Evolutionary conservation across 2,329 filamentous ascomycete genomes (phyloP).

Genomic region (Hymenoscyphus linearis): DNA sequence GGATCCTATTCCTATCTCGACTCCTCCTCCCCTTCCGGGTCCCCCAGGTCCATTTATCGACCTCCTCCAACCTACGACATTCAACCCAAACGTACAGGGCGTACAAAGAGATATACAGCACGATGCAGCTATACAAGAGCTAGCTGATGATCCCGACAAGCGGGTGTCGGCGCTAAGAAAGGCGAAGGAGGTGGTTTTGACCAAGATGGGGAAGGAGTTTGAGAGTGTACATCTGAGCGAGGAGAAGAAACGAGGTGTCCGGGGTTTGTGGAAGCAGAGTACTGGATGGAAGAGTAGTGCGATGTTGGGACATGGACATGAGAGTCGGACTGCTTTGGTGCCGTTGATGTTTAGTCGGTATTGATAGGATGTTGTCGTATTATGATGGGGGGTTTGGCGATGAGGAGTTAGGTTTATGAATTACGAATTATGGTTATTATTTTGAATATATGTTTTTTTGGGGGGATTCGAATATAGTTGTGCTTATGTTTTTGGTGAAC

Average conservation of each 20-base stretch:
- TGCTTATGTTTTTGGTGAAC: background rate
- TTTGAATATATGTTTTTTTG: background rate
- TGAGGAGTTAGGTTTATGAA: background rate
- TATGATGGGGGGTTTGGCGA: background rate
- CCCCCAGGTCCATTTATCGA: conserved; percentile 20
- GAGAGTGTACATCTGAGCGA: conserved; percentile 17
- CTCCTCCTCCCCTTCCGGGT: background rate
- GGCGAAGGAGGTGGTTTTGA: conserved; percentile 56
- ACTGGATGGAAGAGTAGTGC: conserved; percentile 21
- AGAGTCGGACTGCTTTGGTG: conserved; percentile 49
- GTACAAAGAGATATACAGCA: conserved; percentile 54
- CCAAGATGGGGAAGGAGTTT: conserved; percentile 52
- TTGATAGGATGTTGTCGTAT: conserved; percentile 5
- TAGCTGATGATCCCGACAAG: conserved; percentile 53
- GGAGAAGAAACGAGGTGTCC: conserved; percentile 19
- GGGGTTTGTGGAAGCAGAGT: conserved; percentile 25
- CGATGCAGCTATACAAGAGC: conserved; percentile 49
- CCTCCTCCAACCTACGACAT: conserved; percentile 53
- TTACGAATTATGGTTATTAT: background rate
- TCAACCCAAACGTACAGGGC: conserved; percentile 47
- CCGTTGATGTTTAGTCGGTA: conserved; percentile 54
- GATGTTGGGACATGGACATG: conserved; percentile 38
- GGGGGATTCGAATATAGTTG: background rate
- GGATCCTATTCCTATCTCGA: conserved; percentile 21
- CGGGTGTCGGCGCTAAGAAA: conserved; percentile 50